Evolutionary conservation across 1,139 yeast species (phyloP), one percentile per base, ranked within the genome.

Genomic region (Yamadazyma pseudoaaseri): DNA sequence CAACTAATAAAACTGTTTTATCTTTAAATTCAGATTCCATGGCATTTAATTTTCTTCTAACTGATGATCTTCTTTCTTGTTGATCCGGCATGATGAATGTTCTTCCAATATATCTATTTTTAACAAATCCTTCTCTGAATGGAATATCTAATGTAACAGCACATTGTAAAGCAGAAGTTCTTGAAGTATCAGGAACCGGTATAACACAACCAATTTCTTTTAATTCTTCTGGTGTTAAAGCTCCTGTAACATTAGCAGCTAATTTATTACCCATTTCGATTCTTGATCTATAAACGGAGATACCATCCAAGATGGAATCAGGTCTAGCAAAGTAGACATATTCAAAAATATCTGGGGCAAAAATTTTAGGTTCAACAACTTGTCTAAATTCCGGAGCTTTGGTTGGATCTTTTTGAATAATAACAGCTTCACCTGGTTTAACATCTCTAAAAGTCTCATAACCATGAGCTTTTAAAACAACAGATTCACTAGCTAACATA

Each of bases 81-180:
- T 94, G 98, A 65, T 89, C 90, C 10, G 98, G 97, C 99, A 92
- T 92, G 54, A 92, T 92, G 56, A 92, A 92, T 0, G 99, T 92
- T 60, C 99, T 79, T 23, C 98, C 98, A 43, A 92, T 95, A 54
- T 92, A 92, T 53, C 97, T 78, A 67, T 92, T 92, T 62, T 92
- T 92, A 43, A 92, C 95, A 55, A 92, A 94, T 16, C 97, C 99
- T 65, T 92, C 99, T 56, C 97, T 79, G 64, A 87, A 94, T 13
- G 96, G 95, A 26, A 87, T 59, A 35, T 79, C 76, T 44, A 92
- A 71, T 31, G 79, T 68, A 26, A 85, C 92, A 2, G 98, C 92
- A 63, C 96, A 84, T 58, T 92, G 95, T 43, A 90, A 65, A 1
- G 98, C 98, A 20, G 96, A 82, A 29, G 95, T 90, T 59, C 97